Percentiles rank a stretch among this genome's conserved stretches.
Evolutionary conservation across 129 eudicot genomes (phyloP).

Genomic region (Escallonia rubra): DNA sequence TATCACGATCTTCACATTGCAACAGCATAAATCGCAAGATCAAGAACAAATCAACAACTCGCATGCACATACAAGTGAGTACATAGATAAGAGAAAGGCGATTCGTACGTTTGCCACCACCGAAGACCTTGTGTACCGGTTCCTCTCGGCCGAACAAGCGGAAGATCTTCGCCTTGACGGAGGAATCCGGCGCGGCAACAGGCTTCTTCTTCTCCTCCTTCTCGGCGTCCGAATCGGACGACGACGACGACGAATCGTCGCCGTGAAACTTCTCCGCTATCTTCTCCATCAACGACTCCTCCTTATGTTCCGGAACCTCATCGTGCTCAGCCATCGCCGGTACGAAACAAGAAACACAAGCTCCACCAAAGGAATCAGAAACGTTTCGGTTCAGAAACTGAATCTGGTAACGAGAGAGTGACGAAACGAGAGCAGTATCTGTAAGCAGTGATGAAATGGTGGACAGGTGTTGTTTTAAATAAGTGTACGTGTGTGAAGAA

Average conservation of each 20-base stretch:
- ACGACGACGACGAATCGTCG: conserved; percentile 39
- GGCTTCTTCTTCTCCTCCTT: conserved; percentile 28
- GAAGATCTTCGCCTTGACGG: conserved; percentile 37
- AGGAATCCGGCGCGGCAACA: conserved; percentile 7
- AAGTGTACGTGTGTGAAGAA: conserved; percentile 3
- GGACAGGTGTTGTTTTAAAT: not conserved
- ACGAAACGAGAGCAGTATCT: not conserved
- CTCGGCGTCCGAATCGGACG: conserved; percentile 13
- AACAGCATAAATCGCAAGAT: too few relatives aligned
- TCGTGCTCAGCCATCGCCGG: conserved; percentile 59
- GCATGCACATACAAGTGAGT: not conserved
- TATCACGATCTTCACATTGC: too few relatives aligned
- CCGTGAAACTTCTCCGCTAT: conserved; percentile 55
- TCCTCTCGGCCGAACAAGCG: conserved; percentile 61
- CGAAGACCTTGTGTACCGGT: conserved; percentile 76
- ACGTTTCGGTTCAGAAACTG: too few relatives aligned
- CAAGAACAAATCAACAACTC: not conserved
- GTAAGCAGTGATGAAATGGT: not conserved
- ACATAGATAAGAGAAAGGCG: not conserved
- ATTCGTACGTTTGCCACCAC: conserved; percentile 84
- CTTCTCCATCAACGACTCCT: conserved; percentile 59
- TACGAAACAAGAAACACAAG: not conserved
- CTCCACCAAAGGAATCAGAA: not conserved
- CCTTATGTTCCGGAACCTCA: conserved; percentile 40
- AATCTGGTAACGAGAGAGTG: not conserved